Evolutionary conservation across 805 yeast genomes (phyloP).

Genomic region (Wickerhamomyces silvicola): DNA sequence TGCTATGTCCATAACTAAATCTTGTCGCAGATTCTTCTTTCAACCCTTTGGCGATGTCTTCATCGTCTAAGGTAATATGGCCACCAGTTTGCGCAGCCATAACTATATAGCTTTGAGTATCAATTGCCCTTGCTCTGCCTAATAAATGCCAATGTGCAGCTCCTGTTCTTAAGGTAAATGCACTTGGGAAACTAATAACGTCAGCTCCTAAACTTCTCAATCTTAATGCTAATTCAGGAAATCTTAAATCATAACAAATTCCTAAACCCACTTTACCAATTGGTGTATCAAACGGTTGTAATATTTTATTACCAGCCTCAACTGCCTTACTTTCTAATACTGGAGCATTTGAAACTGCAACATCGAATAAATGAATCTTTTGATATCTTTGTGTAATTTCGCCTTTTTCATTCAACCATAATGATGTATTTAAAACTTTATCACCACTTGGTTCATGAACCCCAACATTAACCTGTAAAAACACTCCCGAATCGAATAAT

Average conservation of each 20-base stretch:
- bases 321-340: constrained; percentile 68
- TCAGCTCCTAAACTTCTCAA: constrained; percentile 68
- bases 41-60: constrained; percentile 20
- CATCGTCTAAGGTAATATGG: constrained; percentile 39
- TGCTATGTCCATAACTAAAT: constrained; percentile 79
- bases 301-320: constrained; percentile 60
- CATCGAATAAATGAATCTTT: constrained; percentile 87
- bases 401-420: constrained; percentile 68
- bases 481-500: constrained; percentile 30
- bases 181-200: constrained; percentile 78
- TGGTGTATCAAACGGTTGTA: constrained; percentile 51
- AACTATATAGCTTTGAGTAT: constrained; percentile 78
- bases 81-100: constrained; percentile 85
- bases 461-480: constrained; percentile 71
- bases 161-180: constrained; percentile 90
- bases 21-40: constrained; percentile 31
- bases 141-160: constrained; percentile 82
- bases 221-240: constrained; percentile 71
- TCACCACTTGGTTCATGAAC: constrained; percentile 66
- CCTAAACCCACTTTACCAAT: constrained; percentile 63
- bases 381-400: constrained; percentile 64
- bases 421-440: constrained; percentile 62
- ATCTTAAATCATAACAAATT: constrained; percentile 83
- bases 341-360: constrained; percentile 72
- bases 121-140: constrained; percentile 81